Conservation (phyloP, 306 rosid genomes). For the Lathyrus sativus region DNA sequence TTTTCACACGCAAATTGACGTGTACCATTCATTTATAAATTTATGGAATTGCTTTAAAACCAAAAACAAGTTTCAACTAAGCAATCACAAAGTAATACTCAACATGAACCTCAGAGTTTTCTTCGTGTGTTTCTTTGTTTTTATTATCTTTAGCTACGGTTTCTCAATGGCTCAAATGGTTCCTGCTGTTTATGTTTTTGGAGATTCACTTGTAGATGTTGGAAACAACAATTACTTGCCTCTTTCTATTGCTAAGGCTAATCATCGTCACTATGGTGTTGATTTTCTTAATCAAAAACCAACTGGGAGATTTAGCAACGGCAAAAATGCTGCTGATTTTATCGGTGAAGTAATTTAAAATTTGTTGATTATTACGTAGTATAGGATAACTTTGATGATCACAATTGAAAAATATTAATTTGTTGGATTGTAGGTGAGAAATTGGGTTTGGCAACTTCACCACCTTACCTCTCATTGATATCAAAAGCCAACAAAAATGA, state of each 20-base stretch:
- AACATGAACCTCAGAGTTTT: constrained; percentile 35
- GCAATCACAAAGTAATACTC: constrained; percentile 1
- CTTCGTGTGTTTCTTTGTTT: constrained; percentile 10
- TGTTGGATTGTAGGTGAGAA: constrained; percentile 62
- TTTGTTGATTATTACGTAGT: not conserved
- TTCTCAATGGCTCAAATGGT: constrained; percentile 50
- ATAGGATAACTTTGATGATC: not conserved
- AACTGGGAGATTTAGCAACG: constrained; percentile 79
- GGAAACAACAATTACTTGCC: constrained; percentile 74
- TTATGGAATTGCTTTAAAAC: constrained; percentile 21
- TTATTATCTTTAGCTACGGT: constrained; percentile 16
- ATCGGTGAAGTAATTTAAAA: constrained; percentile 45
- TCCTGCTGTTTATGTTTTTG: constrained; percentile 71
- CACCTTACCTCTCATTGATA: constrained; percentile 65
- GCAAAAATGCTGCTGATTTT: constrained; percentile 80
- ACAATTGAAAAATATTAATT: not conserved
- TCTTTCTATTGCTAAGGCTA: constrained; percentile 62
- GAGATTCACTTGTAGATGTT: constrained; percentile 81
- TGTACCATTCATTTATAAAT: not conserved
- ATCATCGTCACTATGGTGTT: constrained; percentile 66
- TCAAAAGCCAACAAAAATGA: constrained; percentile 42
- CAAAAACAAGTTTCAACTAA: not conserved
- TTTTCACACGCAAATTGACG: constrained; percentile 40
- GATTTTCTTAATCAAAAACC: constrained; percentile 64
- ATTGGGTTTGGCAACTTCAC: constrained; percentile 64